A percentile compares a stretch with the other conserved stretches of the same genome.
phyloP scores from a whole-genome alignment of 805 yeast species.

The Metschnikowia noctiluminum region DNA sequence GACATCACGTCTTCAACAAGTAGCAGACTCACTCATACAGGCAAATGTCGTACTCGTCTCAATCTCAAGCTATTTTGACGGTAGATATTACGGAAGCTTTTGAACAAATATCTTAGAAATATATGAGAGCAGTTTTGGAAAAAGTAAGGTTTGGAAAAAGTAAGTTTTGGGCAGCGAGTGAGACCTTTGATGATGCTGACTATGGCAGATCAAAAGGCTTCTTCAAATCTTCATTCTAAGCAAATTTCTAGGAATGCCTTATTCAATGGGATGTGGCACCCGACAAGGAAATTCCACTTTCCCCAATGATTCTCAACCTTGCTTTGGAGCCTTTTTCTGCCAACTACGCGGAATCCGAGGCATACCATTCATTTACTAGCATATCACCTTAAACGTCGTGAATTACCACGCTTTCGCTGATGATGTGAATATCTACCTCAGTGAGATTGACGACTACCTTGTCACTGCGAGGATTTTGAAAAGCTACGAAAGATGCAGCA shows the following conservation, averaged over 20 bases:
- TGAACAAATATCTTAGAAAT: neutral
- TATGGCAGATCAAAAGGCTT: neutral
- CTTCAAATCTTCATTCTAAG: neutral
- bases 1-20: no score
- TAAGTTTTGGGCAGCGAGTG: neutral
- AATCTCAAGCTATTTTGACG: no score
- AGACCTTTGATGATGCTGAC: neutral
- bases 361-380: neutral
- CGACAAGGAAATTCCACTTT: slow-evolving; percentile 8
- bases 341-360: neutral
- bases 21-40: no score
- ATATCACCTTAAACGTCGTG: neutral
- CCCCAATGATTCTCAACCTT: slow-evolving; percentile 3
- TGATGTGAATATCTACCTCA: slow-evolving; percentile 3
- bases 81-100: neutral
- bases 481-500: neutral
- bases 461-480: neutral
- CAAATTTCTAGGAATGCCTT: neutral
- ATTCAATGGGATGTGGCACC: slow-evolving; percentile 2
- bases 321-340: slow-evolving; percentile 7
- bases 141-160: no score
- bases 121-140: neutral
- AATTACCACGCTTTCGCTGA: slow-evolving; percentile 9
- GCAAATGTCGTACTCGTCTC: no score
- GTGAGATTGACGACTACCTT: neutral